A percentile compares a stretch with the other conserved stretches of the same genome.
Conservation (phyloP, 2,329 filamentous ascomycete genomes). For the Madurella fahalii region DNA sequence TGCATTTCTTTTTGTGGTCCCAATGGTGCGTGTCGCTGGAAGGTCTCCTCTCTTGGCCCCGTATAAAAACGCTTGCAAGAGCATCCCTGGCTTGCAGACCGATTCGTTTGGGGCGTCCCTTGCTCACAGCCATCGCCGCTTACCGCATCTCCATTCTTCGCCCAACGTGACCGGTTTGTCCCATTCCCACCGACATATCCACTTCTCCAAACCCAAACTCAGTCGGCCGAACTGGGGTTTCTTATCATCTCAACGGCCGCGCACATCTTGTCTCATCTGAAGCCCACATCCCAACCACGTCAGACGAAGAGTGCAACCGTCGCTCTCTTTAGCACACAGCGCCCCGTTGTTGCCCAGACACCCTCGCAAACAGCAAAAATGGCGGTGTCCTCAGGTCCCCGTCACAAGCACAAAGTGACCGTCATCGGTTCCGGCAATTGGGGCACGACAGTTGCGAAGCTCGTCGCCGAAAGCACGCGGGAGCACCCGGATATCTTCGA, state of each 20-base stretch:
- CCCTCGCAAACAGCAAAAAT: constrained; percentile 23
- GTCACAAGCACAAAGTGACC: constrained; percentile 85
- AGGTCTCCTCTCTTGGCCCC: background rate
- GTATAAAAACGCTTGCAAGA: constrained; percentile 9
- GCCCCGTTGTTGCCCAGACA: background rate
- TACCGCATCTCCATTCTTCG: constrained; percentile 15
- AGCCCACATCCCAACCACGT: background rate
- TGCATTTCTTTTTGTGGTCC: background rate
- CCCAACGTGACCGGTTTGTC: constrained; percentile 11
- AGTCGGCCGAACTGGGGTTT: constrained; percentile 7
- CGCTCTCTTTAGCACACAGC: background rate
- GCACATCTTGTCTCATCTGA: constrained; percentile 4
- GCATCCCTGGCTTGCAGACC: constrained; percentile 6
- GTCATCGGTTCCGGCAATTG: constrained; percentile 96
- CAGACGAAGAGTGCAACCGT: background rate
- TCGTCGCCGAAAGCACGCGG: constrained; percentile 86
- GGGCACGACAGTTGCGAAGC: constrained; percentile 97
- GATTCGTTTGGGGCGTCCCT: constrained; percentile 5
- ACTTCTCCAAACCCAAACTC: constrained; percentile 15
- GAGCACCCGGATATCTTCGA: constrained; percentile 79
- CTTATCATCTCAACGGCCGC: constrained; percentile 13
- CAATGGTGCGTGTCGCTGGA: constrained; percentile 4
- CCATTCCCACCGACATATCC: constrained; percentile 17
- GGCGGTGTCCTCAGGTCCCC: constrained; percentile 39
- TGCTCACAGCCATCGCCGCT: constrained; percentile 11